Base-by-base conservation (phyloP, 352 stramenopile genomes). In the Pythium brassicae region DNA sequence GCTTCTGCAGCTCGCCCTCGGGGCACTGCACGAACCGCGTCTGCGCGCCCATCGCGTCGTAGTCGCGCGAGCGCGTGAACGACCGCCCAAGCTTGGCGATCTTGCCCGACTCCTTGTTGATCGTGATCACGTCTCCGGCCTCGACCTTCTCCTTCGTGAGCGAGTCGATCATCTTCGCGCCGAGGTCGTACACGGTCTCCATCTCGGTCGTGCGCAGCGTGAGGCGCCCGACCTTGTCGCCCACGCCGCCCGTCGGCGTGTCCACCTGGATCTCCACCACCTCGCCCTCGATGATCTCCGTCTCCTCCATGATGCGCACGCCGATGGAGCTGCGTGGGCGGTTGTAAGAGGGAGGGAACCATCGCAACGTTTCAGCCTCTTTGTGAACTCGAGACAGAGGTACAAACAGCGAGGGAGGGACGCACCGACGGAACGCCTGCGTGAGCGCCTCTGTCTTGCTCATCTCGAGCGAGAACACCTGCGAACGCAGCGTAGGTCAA, bases 131-230 rank as follows among this genome's bases (percentile, higher is more conserved):
- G 78, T 99, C 97, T 27, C 97, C 97, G 6, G 97, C 97, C 37
- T 96, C 90, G 20, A 99, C 82, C 73, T 99, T 99, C 72, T 99
- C 96, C 65, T 99, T 99, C n/a, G 94, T 96, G 29, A 99, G 67
- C 54, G 92, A 92, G 67, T 99, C 97, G 79, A 99, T 99, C 97
- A 99, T 99, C 87, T 99, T 99, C 27, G 88, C 86, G 47, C 97
- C 97, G 10, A 99, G 86, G 73, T 99, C 97, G 72, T 99, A 99
- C 20, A 99, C 96, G 0, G 97, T 99, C 85, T 99, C 97, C 97
- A 99, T 99, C 72, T 99, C 97, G 2, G 97, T 99, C 50, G 97
- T 99, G 49, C 97, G 98, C 25, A 99, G 73, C 35, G 97, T 99
- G 39, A 99, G 74, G 22, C 96, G 78, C 42, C 97, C 97, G 12